Percentiles rank a stretch among this genome's conserved stretches.
Evolutionary conservation across 139 green algal species (phyloP).

Genomic region (Chlamydomonas sp.): DNA sequence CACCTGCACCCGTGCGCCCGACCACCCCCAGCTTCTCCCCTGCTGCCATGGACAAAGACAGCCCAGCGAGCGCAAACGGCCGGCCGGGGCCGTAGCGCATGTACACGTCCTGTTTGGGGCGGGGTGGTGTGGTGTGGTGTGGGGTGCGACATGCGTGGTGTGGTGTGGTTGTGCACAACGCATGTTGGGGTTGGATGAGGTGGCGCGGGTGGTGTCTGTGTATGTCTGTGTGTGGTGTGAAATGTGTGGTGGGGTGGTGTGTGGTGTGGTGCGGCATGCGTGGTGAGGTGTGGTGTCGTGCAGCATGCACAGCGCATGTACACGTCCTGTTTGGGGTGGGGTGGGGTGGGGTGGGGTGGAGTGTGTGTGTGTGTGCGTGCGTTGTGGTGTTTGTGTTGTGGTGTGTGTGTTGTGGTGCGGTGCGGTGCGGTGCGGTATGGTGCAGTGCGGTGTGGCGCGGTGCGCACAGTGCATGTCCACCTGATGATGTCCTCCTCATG

Average conservation of each 20-base stretch:
- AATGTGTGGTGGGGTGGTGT: neutral
- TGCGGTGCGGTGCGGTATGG: no score
- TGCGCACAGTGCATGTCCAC: constrained; percentile 47
- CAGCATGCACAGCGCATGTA: constrained; percentile 41
- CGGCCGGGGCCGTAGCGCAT: constrained; percentile 36
- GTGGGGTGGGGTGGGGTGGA: no score
- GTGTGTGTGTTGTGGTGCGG: neutral
- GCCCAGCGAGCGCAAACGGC: constrained; percentile 32
- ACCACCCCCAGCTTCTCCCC: constrained; percentile 62
- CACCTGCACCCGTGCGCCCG: constrained; percentile 65
- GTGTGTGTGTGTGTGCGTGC: neutral
- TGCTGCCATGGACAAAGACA: constrained; percentile 35
- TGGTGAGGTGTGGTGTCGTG: no score
- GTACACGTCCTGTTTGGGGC: constrained; percentile 26
- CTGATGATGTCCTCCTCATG: neutral
- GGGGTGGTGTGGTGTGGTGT: no score
- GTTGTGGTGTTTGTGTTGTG: neutral
- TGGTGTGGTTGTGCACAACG: neutral
- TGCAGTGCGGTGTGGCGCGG: no score
- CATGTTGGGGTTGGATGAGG: neutral
- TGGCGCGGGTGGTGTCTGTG: neutral
- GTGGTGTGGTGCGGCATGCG: no score
- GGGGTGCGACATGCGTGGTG: no score
- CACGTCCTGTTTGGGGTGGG: constrained; percentile 25
- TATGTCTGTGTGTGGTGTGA: neutral